Percentiles rank a stretch among this genome's conserved stretches.
Conservation (phyloP, 2,329 filamentous ascomycete species). For the Falciphora oryzae region DNA sequence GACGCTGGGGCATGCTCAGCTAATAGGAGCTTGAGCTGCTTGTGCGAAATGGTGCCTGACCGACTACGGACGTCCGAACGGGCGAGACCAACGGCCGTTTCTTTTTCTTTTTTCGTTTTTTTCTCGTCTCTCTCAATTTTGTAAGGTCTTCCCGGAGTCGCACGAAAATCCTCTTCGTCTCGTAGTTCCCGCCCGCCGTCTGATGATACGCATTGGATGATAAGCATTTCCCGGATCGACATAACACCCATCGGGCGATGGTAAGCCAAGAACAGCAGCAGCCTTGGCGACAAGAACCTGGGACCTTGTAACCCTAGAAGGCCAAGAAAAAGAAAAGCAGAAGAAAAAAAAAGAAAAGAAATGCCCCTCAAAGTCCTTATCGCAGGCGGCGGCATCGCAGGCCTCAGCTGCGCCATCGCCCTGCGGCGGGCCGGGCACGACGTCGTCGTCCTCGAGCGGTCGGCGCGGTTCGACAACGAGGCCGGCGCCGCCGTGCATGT, state of each 20-base stretch:
- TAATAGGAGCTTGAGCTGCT: too few relatives aligned
- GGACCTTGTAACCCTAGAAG: too few relatives aligned
- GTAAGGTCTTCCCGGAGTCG: too few relatives aligned
- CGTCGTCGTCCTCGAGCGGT: slow-evolving; percentile 32
- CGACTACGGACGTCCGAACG: too few relatives aligned
- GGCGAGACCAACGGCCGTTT: too few relatives aligned
- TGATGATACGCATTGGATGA: neutral
- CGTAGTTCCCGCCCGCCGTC: neutral
- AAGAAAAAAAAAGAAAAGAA: neutral
- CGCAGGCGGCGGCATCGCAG: slow-evolving; percentile 32
- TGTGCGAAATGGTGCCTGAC: too few relatives aligned
- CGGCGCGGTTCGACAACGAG: slow-evolving; percentile 26
- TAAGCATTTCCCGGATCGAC: neutral
- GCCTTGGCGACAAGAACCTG: neutral
- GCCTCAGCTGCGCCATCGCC: slow-evolving; percentile 27
- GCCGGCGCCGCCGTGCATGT: slow-evolving; percentile 29
- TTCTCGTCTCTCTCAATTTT: too few relatives aligned
- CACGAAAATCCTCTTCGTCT: neutral
- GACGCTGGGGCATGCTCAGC: too few relatives aligned
- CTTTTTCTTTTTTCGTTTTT: too few relatives aligned
- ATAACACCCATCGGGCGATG: neutral
- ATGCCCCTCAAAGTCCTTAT: slow-evolving; percentile 21
- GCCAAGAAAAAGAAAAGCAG: neutral
- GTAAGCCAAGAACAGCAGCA: neutral
- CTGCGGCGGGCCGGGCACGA: slow-evolving; percentile 29